A percentile compares a stretch with the other conserved stretches of the same genome.
These are phyloP conservation scores for Vitis hybrid DNA, from an alignment of 177 flowering plant genomes.

Conservation along the genomic window DNA sequence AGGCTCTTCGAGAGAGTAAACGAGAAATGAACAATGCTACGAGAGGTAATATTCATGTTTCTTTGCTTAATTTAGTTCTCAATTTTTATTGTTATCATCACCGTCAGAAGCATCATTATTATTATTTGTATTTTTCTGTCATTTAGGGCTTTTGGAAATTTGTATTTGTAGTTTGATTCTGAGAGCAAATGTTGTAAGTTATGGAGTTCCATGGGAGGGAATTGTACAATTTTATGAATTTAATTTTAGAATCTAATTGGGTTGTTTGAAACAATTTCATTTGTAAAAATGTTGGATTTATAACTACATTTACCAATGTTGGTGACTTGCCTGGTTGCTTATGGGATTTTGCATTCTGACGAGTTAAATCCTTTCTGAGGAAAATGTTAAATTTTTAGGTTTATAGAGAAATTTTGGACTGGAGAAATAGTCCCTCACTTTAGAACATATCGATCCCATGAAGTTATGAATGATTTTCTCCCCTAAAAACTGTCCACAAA, in stretches of 20 bases:
- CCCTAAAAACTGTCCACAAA: too few relatives aligned
- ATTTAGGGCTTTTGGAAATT: not conserved
- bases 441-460: too few relatives aligned
- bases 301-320: too few relatives aligned
- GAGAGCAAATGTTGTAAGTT: not conserved
- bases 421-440: too few relatives aligned
- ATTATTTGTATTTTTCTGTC: not conserved
- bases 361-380: not conserved
- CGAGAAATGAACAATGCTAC: slow-evolving; percentile 44
- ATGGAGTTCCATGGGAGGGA: not conserved
- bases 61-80: not conserved
- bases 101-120: not conserved
- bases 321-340: not conserved
- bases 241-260: not conserved
- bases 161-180: not conserved
- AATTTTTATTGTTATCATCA: not conserved
- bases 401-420: too few relatives aligned
- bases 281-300: too few relatives aligned
- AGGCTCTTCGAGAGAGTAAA: slow-evolving; percentile 50
- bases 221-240: not conserved
- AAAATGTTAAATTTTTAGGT: too few relatives aligned
- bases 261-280: not conserved
- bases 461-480: too few relatives aligned
- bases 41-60: slow-evolving; percentile 27
- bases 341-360: not conserved